phyloP scores from a whole-genome alignment of 345 rosid species.

The Acer saccharum region DNA sequence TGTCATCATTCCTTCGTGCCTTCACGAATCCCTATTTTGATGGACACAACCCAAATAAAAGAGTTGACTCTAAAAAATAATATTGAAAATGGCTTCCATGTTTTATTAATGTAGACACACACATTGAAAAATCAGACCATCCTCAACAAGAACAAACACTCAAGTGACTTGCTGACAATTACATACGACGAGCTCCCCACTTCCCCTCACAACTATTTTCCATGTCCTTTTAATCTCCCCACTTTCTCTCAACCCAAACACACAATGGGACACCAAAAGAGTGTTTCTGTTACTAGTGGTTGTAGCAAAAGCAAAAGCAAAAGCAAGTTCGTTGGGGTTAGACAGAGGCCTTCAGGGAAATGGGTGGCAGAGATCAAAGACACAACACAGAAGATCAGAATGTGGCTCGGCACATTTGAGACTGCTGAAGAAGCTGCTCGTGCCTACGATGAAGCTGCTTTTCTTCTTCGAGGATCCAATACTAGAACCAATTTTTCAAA shows the following conservation, averaged over 20 bases:
- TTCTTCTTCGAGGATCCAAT: slow-evolving; percentile 81
- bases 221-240: slow-evolving; percentile 12
- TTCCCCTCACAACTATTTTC: slow-evolving; percentile 17
- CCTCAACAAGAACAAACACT: slow-evolving; percentile 13
- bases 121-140: slow-evolving; percentile 31
- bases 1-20: slow-evolving; percentile 37
- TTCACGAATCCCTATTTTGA: slow-evolving; percentile 18
- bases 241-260: not conserved
- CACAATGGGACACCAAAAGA: slow-evolving; percentile 41
- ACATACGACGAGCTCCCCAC: slow-evolving; percentile 58
- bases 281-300: not conserved
- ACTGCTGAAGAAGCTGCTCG: slow-evolving; percentile 87
- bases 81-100: no score
- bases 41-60: not conserved
- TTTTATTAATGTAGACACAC: not conserved
- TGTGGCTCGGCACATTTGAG: slow-evolving; percentile 92
- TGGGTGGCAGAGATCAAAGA: slow-evolving; percentile 98
- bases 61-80: not conserved
- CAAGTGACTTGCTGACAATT: slow-evolving; percentile 36
- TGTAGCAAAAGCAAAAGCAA: slow-evolving; percentile 27
- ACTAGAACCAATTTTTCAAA: slow-evolving; percentile 77
- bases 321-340: slow-evolving; percentile 76
- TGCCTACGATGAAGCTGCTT: slow-evolving; percentile 91
- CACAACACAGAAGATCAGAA: slow-evolving; percentile 80
- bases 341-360: slow-evolving; percentile 90